These are phyloP conservation scores for Rhododendron mucronatum DNA, from an alignment of 148 eudicot genomes.

Conservation along the genomic window DNA sequence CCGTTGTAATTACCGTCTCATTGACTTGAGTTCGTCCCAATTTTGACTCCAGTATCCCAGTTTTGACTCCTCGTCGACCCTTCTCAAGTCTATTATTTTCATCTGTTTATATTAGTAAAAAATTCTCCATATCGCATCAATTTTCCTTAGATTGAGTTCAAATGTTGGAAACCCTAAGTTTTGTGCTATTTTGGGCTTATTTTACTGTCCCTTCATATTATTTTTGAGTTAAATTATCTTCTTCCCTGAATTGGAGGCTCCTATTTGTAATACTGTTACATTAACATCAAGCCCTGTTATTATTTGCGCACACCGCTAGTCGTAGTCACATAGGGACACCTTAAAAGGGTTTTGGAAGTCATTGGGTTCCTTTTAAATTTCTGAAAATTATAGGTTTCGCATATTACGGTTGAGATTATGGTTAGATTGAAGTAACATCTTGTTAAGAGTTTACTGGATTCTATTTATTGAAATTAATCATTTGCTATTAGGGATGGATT, in stretches of 20 bases:
- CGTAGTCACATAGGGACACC: too few species aligned
- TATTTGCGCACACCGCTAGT: too few species aligned
- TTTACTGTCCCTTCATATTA: neutral
- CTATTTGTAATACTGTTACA: neutral
- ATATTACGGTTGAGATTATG: neutral
- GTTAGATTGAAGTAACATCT: neutral
- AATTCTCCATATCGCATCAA: neutral
- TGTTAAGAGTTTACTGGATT: neutral
- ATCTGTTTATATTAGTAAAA: too few species aligned
- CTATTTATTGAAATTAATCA: neutral
- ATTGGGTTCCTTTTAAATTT: too few species aligned
- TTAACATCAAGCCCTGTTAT: neutral
- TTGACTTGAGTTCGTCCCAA: neutral
- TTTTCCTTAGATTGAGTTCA: neutral
- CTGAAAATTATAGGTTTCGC: neutral
- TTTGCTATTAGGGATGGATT: neutral
- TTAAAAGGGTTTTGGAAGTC: too few species aligned
- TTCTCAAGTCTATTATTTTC: too few species aligned
- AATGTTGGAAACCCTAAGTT: neutral
- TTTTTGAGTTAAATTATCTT: neutral
- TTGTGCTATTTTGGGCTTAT: neutral
- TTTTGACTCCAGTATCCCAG: neutral
- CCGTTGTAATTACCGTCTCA: neutral
- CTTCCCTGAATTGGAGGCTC: neutral
- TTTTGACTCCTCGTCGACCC: too few species aligned